Conservation (phyloP, 805 yeast genomes). For the Saccharomycopsis javanensis region DNA sequence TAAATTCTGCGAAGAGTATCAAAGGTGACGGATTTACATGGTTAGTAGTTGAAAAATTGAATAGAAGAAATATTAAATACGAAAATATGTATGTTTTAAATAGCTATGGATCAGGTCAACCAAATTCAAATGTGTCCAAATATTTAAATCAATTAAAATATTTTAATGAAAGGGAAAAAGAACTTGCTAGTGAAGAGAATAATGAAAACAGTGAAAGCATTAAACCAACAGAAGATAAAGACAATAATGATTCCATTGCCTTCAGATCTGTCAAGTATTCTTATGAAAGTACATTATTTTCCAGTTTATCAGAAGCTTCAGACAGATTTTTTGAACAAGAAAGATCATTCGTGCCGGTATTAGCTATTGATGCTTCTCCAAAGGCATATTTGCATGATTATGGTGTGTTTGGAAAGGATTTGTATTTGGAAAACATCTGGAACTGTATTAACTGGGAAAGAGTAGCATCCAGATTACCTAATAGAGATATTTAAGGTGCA, state of each 20-base stretch:
- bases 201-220: neutral
- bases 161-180: constrained; percentile 11
- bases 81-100: constrained; percentile 58
- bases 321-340: constrained; percentile 32
- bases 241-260: neutral
- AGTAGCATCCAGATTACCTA: constrained; percentile 39
- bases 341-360: constrained; percentile 43
- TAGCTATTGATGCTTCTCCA: constrained; percentile 66
- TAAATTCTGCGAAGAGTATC: constrained; percentile 59
- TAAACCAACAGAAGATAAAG: constrained; percentile 17
- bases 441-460: constrained; percentile 64
- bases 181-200: constrained; percentile 14
- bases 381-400: constrained; percentile 63
- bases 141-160: constrained; percentile 36
- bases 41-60: constrained; percentile 53
- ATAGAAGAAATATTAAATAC: constrained; percentile 22
- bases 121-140: constrained; percentile 51
- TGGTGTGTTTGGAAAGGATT: constrained; percentile 64
- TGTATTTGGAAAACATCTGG: constrained; percentile 58
- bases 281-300: constrained; percentile 12
- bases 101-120: constrained; percentile 86
- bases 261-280: neutral
- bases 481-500: constrained; percentile 2
- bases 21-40: constrained; percentile 90
- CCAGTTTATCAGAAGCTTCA: constrained; percentile 32